Evolutionary conservation across 768 basidiomycete species (phyloP), one percentile per base, ranked within the genome.

Genomic region (Gloeophyllum trabeum): DNA sequence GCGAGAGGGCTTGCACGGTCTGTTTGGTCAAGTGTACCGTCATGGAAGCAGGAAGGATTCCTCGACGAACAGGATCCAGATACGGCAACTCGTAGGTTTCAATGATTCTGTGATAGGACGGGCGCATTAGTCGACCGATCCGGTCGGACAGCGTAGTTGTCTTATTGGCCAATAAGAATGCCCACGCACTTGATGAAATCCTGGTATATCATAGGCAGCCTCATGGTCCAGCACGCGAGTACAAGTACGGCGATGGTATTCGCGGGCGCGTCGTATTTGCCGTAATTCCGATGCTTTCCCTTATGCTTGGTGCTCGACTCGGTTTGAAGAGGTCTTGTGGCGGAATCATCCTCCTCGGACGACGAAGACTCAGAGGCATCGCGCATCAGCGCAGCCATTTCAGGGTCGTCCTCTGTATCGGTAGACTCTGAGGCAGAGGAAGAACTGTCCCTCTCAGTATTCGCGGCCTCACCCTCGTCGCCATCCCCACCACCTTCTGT

Each of bases 11-110:
- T 54, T 70, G 71, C 24, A 69, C 61, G 35, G 69, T 75, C 46
- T 85, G 73, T 59, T 80, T 81, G 23, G 81, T 82, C 40, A 94
- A 73, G 61, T 90, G 88, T 30, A 58, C 52, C 2, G 66, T 66
- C 71, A 93, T 73, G 14, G 61, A 64, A 24, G 45, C 46, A 1
- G 89, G 85, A 5, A 94, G 61, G 24, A 75, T 7, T 7, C 7
- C 20, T 10, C 10, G 53, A 24, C 74, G 71, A 24, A 76, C 58
- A 24, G 76, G 71, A 49, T 90, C 83, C 32, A 96, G 66, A 61
- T 91, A 93, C 1, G 89, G 90, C 30, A 96, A 66, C 25, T 77
- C 66, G 53, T 85, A 80, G 24, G 63, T 62, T 54, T 91, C 85
- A 35, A 92, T 80, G 43, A 80, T 57, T 41, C 90, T 93, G 41